Evolutionary conservation across 352 stramenopile species (phyloP), one percentile per base, ranked within the genome.

Genomic region (Pseudoperonospora humuli): DNA sequence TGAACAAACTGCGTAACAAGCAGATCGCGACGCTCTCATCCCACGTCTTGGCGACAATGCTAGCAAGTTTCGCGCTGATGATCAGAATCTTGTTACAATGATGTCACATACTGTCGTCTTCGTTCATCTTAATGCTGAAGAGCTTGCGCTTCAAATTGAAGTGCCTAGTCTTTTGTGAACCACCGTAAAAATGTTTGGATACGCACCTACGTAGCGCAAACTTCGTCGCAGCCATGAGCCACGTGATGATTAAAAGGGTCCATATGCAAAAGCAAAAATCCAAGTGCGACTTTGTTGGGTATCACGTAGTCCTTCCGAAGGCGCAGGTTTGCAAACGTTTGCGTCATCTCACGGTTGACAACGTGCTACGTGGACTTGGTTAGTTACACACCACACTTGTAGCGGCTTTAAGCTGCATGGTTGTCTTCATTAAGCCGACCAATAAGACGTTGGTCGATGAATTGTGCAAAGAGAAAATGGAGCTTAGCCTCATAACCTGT

Each of bases 191-290:
- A 28, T 14, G 24, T 39, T 3, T 37, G 25, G 23, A 64, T 18
- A 10, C 25, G 41, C 7, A n/a, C 10, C 39, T 48, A 64, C 33
- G 49, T 44, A 4, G 56, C 41, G 50, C 56, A 60, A 0, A 33
- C 43, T 56, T 52, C 19, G 19, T 60, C 43, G 10, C 49, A 60
- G 20, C 60, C 39, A 26, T 56, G 33, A 19, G 56, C 19, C n/a
- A 56, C 33, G 36, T 50, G 49, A 39, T 60, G 49, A 28, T 62
- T 56, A 32, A 54, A 26, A 0, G 46, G 42, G 3, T 63, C 43
- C 18, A 61, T 58, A 19, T 61, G 53, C 2, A n/a, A 66, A 6
- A 67, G 20, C 45, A 61, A 55, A 34, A 67, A 15, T 6, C 57
- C 43, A 23, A 62, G 52, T 13, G 51, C 52, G 59, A 25, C 37